Conservation (phyloP, 768 basidiomycete genomes). For the Lyophyllum semitale region DNA sequence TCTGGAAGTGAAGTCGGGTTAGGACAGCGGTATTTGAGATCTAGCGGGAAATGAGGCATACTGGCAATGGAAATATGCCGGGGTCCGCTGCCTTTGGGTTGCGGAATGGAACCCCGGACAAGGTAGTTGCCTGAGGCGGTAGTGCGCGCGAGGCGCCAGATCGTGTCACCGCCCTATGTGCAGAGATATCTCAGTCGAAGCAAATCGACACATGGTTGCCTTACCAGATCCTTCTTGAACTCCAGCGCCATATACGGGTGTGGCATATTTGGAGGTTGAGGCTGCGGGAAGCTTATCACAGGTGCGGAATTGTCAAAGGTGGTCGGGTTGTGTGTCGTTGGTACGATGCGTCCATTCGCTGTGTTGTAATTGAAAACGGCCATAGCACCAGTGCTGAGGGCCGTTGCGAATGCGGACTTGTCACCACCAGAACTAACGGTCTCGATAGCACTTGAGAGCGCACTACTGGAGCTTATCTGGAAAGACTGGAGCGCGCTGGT, state of each 20-base stretch:
- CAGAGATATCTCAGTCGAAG: neutral
- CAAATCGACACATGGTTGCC: conserved; percentile 8
- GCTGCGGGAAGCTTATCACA: conserved; percentile 54
- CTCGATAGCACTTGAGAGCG: conserved; percentile 44
- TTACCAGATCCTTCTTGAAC: conserved; percentile 51
- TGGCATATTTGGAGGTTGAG: conserved; percentile 38
- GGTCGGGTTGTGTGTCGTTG: conserved; percentile 40
- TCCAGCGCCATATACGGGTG: conserved; percentile 67
- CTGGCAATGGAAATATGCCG: conserved; percentile 51
- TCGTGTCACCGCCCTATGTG: conserved; percentile 57
- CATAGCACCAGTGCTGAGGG: conserved; percentile 57
- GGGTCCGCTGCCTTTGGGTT: conserved; percentile 51
- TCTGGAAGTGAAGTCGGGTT: conserved; percentile 33
- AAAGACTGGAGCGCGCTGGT: conserved; percentile 64
- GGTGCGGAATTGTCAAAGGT: conserved; percentile 36
- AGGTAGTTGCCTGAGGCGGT: conserved; percentile 44
- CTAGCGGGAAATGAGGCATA: conserved; percentile 15
- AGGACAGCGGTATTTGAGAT: neutral
- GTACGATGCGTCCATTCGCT: conserved; percentile 56
- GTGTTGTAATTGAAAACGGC: conserved; percentile 59
- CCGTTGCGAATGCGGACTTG: conserved; percentile 50
- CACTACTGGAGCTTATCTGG: conserved; percentile 43
- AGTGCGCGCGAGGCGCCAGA: conserved; percentile 58
- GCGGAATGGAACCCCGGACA: conserved; percentile 53
- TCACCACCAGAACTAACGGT: conserved; percentile 52